phyloP scores from a whole-genome alignment of 495 filamentous ascomycete species.

The Neurospora pannonica region DNA sequence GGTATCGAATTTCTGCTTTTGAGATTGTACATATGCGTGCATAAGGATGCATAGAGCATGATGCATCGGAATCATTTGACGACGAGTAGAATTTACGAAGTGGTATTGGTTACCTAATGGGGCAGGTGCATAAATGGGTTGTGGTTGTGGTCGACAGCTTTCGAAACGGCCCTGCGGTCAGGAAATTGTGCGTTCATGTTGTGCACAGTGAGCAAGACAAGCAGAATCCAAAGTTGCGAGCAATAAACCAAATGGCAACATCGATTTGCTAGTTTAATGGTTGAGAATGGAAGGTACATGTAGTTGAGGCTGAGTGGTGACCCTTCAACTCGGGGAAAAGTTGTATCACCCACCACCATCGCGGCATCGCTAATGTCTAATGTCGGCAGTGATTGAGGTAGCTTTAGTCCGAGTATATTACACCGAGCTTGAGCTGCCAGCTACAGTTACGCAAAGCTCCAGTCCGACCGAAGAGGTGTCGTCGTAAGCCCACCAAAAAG shows the following conservation, averaged over 20 bases:
- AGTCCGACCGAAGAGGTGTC: neutral
- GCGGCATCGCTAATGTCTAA: too few species aligned
- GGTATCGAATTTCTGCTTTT: neutral
- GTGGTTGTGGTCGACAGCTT: neutral
- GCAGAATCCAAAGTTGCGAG: neutral
- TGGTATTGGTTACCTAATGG: neutral
- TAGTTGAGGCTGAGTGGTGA: neutral
- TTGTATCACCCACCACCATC: neutral
- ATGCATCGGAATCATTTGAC: neutral
- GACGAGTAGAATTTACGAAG: neutral
- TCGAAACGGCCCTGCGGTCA: neutral
- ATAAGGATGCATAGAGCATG: neutral
- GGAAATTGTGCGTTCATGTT: neutral
- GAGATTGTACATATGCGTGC: neutral
- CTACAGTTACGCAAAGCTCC: neutral
- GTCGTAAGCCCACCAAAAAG: neutral
- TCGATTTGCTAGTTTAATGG: neutral
- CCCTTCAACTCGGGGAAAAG: neutral
- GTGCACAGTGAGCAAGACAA: neutral
- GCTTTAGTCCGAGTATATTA: neutral
- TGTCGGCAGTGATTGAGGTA: neutral
- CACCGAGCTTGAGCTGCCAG: neutral
- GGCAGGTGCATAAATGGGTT: neutral
- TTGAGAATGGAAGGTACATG: too few species aligned
- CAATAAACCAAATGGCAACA: neutral